Percentiles rank a stretch among this genome's conserved stretches.
phyloP scores from a whole-genome alignment of 805 yeast species.

The Candida fluviatilis region DNA sequence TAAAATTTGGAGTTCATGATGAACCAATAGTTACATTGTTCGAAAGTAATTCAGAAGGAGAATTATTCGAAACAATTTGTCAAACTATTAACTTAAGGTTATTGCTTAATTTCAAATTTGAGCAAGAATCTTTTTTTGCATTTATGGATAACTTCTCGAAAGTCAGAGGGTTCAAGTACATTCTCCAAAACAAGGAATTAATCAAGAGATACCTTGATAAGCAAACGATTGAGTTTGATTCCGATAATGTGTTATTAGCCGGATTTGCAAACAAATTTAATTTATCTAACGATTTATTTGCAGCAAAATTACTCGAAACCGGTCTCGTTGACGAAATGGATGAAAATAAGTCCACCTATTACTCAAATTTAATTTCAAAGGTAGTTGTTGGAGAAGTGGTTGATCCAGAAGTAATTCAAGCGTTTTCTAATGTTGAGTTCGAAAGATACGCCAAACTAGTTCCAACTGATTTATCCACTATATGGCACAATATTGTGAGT shows the following conservation, averaged over 20 bases:
- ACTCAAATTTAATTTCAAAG: background rate
- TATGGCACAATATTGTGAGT: constrained; percentile 14
- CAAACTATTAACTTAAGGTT: constrained; percentile 51
- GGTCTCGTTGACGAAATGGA: background rate
- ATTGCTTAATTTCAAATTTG: constrained; percentile 34
- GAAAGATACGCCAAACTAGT: constrained; percentile 5
- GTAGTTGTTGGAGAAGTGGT: constrained; percentile 1
- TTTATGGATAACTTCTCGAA: constrained; percentile 33
- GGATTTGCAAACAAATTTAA: background rate
- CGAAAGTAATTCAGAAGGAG: constrained; percentile 45
- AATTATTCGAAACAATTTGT: constrained; percentile 43
- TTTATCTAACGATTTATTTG: background rate
- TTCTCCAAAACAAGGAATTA: constrained; percentile 14
- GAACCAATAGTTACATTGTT: constrained; percentile 21
- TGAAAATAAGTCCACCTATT: background rate
- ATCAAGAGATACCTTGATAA: constrained; percentile 1
- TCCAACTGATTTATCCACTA: constrained; percentile 9
- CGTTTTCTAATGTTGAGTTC: constrained; percentile 18
- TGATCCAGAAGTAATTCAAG: constrained; percentile 14
- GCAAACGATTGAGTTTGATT: background rate
- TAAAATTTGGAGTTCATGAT: constrained; percentile 24
- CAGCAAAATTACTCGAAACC: background rate
- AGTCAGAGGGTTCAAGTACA: constrained; percentile 32
- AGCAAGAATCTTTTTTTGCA: constrained; percentile 17
- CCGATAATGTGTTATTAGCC: background rate